Base-by-base conservation (phyloP, 306 rosid genomes). In the Vigna hirtella region DNA sequence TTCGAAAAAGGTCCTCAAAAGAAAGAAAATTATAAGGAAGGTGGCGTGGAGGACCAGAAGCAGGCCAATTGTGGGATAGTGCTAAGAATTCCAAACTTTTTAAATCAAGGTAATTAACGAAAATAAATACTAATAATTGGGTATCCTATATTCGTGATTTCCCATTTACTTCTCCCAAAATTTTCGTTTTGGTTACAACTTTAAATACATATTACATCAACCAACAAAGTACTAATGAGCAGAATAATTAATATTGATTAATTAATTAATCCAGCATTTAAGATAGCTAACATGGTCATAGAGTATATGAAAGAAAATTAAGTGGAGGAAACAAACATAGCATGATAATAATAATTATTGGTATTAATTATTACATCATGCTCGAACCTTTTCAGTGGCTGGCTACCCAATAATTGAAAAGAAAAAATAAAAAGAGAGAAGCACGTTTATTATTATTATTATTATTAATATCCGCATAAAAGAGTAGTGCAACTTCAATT, bases 361-460 rank as follows among this genome's bases (percentile, higher is more conserved):
- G 8, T 6, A 36, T 36, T 45, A 3, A 6, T 36, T 45, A 12
- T 40, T 50, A 56, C 83, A 78, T 85, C 81, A 79, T 48, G 26
- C 57, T 49, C 74, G 73, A 71, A 50, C 6, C 82, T 50, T 79
- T 62, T 34, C 40, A n/a, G 66, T 78, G 80, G 77, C 77, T 24
- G 80, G 83, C 78, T 73, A 47, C 81, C 52, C 83, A 77, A 77
- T 81, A 62, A 79, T 78, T 43, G 68, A 68, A 83, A 73, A 45
- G 65, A 48, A 70, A 56, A 13, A 34, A 61, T 17, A 72, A 18
- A 22, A 3, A 52, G 9, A 55, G 43, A 72, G 16, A 28, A 72
- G 72, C 66, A 77, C 79, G 66, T 77, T 83, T 74, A 66, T 83
- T 28, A 58, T 14, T 30, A 66, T 56, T 68, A 63, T 61, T 73